phyloP scores from a whole-genome alignment of 31 red algal genomes.

The Porphyra umbilicalis region DNA sequence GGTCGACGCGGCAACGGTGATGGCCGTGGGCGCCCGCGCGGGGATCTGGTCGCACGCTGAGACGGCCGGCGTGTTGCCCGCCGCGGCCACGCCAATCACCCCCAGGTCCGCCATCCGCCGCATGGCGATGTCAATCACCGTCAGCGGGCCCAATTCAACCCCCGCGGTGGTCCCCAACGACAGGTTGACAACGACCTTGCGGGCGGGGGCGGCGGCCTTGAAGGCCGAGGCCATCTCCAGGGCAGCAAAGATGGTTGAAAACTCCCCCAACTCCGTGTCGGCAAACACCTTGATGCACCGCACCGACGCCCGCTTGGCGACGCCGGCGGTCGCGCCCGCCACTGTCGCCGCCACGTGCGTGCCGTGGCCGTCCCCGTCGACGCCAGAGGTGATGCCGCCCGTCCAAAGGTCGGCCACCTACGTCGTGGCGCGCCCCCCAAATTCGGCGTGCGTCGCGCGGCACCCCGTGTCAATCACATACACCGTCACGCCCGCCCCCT shows the following conservation, averaged over 20 bases:
- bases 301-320: conserved; percentile 27
- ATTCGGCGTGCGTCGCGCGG: conserved; percentile 37
- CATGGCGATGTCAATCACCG: too few relatives aligned
- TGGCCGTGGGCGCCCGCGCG: not conserved
- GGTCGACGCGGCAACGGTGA: conserved; percentile 38
- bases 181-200: conserved; percentile 27
- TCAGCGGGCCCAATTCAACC: too few relatives aligned
- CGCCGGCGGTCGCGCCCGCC: conserved; percentile 37
- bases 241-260: conserved; percentile 24
- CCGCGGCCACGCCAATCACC: conserved; percentile 33
- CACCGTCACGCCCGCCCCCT: conserved; percentile 35
- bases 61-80: conserved; percentile 36
- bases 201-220: conserved; percentile 2
- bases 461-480: conserved; percentile 65
- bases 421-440: conserved; percentile 29
- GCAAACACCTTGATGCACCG: conserved; percentile 31
- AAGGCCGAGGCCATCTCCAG: conserved; percentile 43
- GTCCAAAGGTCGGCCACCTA: conserved; percentile 18
- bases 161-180: conserved; percentile 27
- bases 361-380: conserved; percentile 59
- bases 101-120: conserved; percentile 10
- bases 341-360: conserved; percentile 54
- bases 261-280: conserved; percentile 23
- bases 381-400: conserved; percentile 13
- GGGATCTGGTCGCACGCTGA: conserved; percentile 21